A percentile compares a stretch with the other conserved stretches of the same genome.
Evolutionary conservation across 352 stramenopile species (phyloP).

Genomic region (Phytophthora capsici): DNA sequence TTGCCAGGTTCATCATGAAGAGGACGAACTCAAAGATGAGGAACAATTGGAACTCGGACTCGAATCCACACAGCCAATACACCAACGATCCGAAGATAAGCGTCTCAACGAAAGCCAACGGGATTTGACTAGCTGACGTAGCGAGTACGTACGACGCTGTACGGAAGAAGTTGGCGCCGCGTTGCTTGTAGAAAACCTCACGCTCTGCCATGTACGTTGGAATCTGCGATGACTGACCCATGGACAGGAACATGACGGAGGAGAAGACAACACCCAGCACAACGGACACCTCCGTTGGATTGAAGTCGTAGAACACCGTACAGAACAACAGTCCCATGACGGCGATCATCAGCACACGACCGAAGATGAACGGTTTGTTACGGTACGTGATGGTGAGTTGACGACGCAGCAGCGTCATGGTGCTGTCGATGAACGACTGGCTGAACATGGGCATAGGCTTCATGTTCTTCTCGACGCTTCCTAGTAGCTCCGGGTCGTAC

Average conservation of each 20-base stretch:
- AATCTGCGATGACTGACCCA: constrained; percentile 74
- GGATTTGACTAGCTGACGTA: constrained; percentile 8
- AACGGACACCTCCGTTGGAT: constrained; percentile 39
- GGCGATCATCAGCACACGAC: constrained; percentile 43
- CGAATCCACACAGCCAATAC: too few species aligned
- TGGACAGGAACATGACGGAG: constrained; percentile 73
- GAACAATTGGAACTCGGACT: too few species aligned
- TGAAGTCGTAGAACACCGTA: constrained; percentile 54
- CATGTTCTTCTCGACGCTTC: constrained; percentile 17
- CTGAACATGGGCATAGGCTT: constrained; percentile 45
- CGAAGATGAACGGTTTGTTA: constrained; percentile 50
- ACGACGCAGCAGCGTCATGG: constrained; percentile 40
- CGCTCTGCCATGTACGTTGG: constrained; percentile 65
- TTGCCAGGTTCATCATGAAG: constrained; percentile 5
- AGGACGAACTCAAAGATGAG: too few species aligned
- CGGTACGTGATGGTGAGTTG: constrained; percentile 67
- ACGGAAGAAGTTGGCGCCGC: constrained; percentile 74
- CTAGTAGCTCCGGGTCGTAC: constrained; percentile 11
- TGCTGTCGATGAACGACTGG: constrained; percentile 41
- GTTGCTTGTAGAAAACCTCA: constrained; percentile 84
- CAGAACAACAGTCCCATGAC: constrained; percentile 55
- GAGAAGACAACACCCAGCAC: constrained; percentile 78
- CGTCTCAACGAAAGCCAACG: too few species aligned
- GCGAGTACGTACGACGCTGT: constrained; percentile 73
- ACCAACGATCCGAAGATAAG: too few species aligned